Conservation (phyloP, 1,139 yeast species). For the Yamadazyma atmosphaerica region DNA sequence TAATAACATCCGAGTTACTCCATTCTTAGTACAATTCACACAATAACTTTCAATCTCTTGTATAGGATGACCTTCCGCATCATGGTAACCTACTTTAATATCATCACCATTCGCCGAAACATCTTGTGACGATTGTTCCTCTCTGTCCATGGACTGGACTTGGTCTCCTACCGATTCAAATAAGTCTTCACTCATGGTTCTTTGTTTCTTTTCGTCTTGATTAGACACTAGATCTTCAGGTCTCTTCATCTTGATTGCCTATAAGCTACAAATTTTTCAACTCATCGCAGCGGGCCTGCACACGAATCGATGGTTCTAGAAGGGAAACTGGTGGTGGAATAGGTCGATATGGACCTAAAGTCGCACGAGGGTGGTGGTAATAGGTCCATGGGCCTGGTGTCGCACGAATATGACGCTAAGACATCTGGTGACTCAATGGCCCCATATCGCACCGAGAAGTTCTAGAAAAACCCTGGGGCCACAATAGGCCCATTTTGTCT, state of each 20-base stretch:
- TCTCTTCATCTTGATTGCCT: constrained; percentile 23
- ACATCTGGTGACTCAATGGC: too few species aligned
- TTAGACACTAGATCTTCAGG: constrained; percentile 16
- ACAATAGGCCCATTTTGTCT: not conserved
- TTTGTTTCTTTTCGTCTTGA: constrained; percentile 20
- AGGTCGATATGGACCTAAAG: too few species aligned
- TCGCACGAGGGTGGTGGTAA: too few species aligned
- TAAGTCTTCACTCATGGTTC: constrained; percentile 15
- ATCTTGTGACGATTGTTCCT: too few species aligned
- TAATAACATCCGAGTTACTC: constrained; percentile 77
- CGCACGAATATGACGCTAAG: too few species aligned
- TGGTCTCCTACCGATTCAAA: constrained; percentile 18
- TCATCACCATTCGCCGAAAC: constrained; percentile 21
- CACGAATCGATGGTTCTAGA: not conserved
- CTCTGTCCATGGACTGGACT: constrained; percentile 12
- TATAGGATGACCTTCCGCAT: constrained; percentile 93
- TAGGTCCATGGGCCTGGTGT: too few species aligned
- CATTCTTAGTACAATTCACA: constrained; percentile 91
- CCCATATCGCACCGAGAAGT: too few species aligned
- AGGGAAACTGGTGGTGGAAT: too few species aligned
- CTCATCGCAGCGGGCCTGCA: not conserved
- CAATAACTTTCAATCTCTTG: constrained; percentile 94
- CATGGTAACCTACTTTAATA: constrained; percentile 55
- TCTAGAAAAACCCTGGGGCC: not conserved
- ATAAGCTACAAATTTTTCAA: constrained; percentile 6